Percentiles rank a stretch among this genome's conserved stretches.
phyloP scores from a whole-genome alignment of 1,284 basidiomycete genomes.

The Ganoderma sp. region DNA sequence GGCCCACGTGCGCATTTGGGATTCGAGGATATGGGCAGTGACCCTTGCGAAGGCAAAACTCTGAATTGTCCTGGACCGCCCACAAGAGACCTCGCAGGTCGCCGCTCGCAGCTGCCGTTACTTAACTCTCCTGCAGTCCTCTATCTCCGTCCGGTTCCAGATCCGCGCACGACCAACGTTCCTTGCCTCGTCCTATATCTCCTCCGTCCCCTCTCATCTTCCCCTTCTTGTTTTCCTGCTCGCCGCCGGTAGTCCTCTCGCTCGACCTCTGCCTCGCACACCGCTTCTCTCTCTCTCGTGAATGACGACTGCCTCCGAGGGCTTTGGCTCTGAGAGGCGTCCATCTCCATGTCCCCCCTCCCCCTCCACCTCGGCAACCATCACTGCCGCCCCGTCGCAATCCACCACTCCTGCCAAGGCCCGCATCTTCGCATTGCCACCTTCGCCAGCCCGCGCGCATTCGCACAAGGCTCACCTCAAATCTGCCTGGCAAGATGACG shows the following conservation, averaged over 20 bases:
- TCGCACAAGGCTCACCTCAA: slow-evolving; percentile 36
- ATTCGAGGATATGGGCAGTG: slow-evolving; percentile 18
- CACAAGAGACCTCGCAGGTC: not conserved
- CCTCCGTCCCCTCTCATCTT: slow-evolving; percentile 1
- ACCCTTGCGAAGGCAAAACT: slow-evolving; percentile 31
- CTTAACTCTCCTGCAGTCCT: not conserved
- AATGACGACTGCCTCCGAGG: slow-evolving; percentile 40
- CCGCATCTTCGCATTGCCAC: slow-evolving; percentile 31
- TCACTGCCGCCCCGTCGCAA: slow-evolving; percentile 33
- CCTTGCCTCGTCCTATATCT: slow-evolving; percentile 25
- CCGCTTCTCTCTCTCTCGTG: slow-evolving; percentile 27
- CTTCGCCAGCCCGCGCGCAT: slow-evolving; percentile 33
- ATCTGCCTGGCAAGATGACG: slow-evolving; percentile 31
- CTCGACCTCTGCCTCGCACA: slow-evolving; percentile 16
- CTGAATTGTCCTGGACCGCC: slow-evolving; percentile 18
- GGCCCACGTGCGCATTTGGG: slow-evolving; percentile 30
- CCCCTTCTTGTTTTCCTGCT: slow-evolving; percentile 23
- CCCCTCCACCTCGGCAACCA: slow-evolving; percentile 34
- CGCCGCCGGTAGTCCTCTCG: slow-evolving; percentile 20
- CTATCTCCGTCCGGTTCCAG: slow-evolving; percentile 16
- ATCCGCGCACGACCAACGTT: slow-evolving; percentile 33
- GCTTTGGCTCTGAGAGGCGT: slow-evolving; percentile 37
- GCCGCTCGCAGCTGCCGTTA: slow-evolving; percentile 6
- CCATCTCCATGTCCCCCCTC: slow-evolving; percentile 36
- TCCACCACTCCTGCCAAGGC: slow-evolving; percentile 30